Percentiles rank a stretch among this genome's conserved stretches.
Conservation (phyloP, 164 flowering plant species). For the Houttuynia cordata region DNA sequence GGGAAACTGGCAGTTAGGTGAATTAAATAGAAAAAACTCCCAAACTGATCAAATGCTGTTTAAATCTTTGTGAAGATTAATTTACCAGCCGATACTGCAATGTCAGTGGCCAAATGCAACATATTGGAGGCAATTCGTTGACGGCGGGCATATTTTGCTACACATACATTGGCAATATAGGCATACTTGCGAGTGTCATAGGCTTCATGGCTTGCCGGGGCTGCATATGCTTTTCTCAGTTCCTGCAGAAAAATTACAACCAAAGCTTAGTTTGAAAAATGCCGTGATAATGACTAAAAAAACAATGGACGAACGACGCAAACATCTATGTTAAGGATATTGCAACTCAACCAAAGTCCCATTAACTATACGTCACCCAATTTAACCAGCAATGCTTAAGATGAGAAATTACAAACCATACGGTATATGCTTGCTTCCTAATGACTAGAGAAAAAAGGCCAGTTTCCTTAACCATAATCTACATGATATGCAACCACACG, state of each 20-base stretch:
- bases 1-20: not conserved
- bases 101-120: slow-evolving; percentile 42
- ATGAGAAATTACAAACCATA: too few species aligned
- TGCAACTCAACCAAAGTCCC: too few species aligned
- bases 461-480: too few species aligned
- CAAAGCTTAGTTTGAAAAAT: not conserved
- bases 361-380: too few species aligned
- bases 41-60: not conserved
- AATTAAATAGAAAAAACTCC: not conserved
- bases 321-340: too few species aligned
- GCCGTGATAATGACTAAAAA: not conserved
- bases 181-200: slow-evolving; percentile 46
- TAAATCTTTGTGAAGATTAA: not conserved
- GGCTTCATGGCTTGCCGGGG: slow-evolving; percentile 34
- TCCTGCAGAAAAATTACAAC: slow-evolving; percentile 24
- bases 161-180: slow-evolving; percentile 53
- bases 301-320: not conserved
- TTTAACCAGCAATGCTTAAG: too few species aligned
- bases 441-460: too few species aligned
- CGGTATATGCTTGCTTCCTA: too few species aligned
- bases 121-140: slow-evolving; percentile 53
- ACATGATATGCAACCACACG: too few species aligned
- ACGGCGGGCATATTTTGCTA: slow-evolving; percentile 56
- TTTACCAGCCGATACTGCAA: slow-evolving; percentile 39
- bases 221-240: slow-evolving; percentile 18